phyloP scores from a whole-genome alignment of 2,329 filamentous ascomycete species.

The Phyllosticta capitalensis region DNA sequence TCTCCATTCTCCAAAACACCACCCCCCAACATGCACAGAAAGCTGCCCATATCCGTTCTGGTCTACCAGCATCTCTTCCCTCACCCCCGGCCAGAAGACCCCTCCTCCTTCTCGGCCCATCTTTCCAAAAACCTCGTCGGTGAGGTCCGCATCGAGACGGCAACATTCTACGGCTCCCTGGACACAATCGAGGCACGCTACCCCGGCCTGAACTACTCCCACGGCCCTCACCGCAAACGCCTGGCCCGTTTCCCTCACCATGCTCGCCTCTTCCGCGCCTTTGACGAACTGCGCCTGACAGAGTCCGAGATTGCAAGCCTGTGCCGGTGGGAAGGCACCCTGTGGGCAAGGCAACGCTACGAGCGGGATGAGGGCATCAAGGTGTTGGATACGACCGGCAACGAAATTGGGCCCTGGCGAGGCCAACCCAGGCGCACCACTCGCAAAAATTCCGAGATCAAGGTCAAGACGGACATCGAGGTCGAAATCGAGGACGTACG shows the following conservation, averaged over 20 bases:
- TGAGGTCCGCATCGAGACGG: slow-evolving; percentile 70
- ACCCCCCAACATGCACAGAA: slow-evolving; percentile 56
- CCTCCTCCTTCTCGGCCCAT: slow-evolving; percentile 60
- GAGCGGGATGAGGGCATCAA: slow-evolving; percentile 63
- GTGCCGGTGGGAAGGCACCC: slow-evolving; percentile 75
- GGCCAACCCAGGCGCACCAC: slow-evolving; percentile 25
- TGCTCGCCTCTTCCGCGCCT: slow-evolving; percentile 63
- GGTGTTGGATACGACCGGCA: slow-evolving; percentile 62
- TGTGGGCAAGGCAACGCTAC: slow-evolving; percentile 72
- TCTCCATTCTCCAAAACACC: neutral
- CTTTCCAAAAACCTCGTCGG: slow-evolving; percentile 62
- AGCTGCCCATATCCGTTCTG: slow-evolving; percentile 57
- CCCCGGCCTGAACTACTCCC: slow-evolving; percentile 68
- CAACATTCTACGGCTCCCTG: slow-evolving; percentile 69
- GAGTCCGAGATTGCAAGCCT: slow-evolving; percentile 58
- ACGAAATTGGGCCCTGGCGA: slow-evolving; percentile 56
- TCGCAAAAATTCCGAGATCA: slow-evolving; percentile 21
- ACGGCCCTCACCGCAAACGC: slow-evolving; percentile 65
- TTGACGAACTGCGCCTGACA: slow-evolving; percentile 61
- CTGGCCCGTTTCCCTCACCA: slow-evolving; percentile 70
- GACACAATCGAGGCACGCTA: slow-evolving; percentile 74
- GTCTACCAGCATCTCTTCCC: slow-evolving; percentile 68
- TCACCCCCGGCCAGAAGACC: slow-evolving; percentile 56
- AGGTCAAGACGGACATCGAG: slow-evolving; percentile 34
- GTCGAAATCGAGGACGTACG: slow-evolving; percentile 25